These are phyloP conservation scores for Leucogyrophana mollusca DNA, from an alignment of 768 basidiomycete species.

Conservation along the genomic window DNA sequence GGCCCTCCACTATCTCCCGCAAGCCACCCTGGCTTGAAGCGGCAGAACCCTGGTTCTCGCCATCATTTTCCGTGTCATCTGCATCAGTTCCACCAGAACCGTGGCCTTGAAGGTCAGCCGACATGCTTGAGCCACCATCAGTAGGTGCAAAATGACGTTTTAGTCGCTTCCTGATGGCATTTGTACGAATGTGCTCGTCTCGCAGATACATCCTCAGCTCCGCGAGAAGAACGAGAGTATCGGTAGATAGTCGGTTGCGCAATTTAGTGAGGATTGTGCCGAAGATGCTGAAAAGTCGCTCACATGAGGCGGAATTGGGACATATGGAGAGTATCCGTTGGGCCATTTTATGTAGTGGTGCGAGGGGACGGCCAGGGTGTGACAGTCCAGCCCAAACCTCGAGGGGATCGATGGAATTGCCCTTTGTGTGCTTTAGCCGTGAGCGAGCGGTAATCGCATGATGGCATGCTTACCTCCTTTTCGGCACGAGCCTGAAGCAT, in stretches of 20 bases:
- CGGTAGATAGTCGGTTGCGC: conserved; percentile 17
- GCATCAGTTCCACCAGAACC: too few relatives aligned
- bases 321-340: conserved; percentile 19
- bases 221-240: conserved; percentile 17
- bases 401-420: background rate
- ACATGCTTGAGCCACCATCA: too few relatives aligned
- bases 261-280: conserved; percentile 29
- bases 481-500: background rate
- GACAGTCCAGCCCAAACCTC: background rate
- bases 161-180: conserved; percentile 5
- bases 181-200: conserved; percentile 17
- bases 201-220: conserved; percentile 30
- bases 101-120: too few relatives aligned
- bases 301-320: conserved; percentile 31
- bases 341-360: conserved; percentile 13
- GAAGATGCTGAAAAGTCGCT: conserved; percentile 29
- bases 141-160: conserved; percentile 1
- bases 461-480: background rate
- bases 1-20: background rate
- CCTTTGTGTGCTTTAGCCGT: background rate
- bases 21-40: too few relatives aligned
- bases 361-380: too few relatives aligned
- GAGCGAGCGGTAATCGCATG: background rate
- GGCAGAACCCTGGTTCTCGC: too few relatives aligned
- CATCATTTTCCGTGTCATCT: too few relatives aligned